phyloP scores from a whole-genome alignment of 2,329 filamentous ascomycete genomes.

The Thielaviopsis ethacetica region DNA sequence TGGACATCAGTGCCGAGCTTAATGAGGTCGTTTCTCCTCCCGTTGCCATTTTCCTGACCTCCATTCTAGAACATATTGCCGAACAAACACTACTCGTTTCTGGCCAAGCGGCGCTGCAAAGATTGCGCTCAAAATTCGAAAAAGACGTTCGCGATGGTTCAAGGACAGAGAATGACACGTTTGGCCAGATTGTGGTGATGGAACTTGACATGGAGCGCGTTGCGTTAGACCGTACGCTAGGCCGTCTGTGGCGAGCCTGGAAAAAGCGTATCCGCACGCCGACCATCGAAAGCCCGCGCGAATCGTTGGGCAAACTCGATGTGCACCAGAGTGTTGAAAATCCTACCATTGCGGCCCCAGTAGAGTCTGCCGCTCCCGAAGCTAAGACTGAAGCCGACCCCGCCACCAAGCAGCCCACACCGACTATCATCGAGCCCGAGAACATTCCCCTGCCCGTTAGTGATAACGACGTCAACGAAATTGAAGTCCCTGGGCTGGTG shows the following conservation, averaged over 20 bases:
- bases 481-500: conserved; percentile 58
- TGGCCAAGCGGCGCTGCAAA: conserved; percentile 64
- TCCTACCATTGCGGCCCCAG: not conserved
- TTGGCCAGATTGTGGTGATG: conserved; percentile 63
- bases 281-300: conserved; percentile 27
- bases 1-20: conserved; percentile 42
- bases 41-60: conserved; percentile 89
- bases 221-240: conserved; percentile 74
- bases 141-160: conserved; percentile 40
- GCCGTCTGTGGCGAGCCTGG: conserved; percentile 87
- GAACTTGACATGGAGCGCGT: conserved; percentile 88
- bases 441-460: conserved; percentile 51
- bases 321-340: conserved; percentile 17
- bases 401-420: conserved; percentile 18
- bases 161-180: conserved; percentile 29
- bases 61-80: conserved; percentile 83
- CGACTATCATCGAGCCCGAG: conserved; percentile 24
- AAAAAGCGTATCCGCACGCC: conserved; percentile 63
- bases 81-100: conserved; percentile 82
- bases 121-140: conserved; percentile 41
- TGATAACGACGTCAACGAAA: conserved; percentile 58
- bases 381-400: conserved; percentile 17
- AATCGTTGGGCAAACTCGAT: conserved; percentile 22
- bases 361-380: conserved; percentile 18
- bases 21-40: conserved; percentile 69